Evolutionary conservation across 192 early-diverging fungal species (phyloP).

Genomic region (Gryganskiella cystojenkinii): DNA sequence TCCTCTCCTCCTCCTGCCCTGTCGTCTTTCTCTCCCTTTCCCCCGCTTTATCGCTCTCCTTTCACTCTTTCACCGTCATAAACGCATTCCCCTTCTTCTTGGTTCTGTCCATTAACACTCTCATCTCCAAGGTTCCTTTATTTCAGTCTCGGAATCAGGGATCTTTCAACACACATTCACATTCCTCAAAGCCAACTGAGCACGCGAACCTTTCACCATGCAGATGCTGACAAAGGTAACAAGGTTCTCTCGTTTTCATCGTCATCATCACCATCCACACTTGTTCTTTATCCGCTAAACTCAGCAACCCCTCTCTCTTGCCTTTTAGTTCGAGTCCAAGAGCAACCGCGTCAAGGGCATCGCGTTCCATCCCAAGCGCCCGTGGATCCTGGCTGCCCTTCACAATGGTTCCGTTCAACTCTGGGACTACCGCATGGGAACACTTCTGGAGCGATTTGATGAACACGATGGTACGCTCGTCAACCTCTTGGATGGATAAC

Average conservation of each 20-base stretch:
- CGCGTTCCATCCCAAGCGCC: constrained; percentile 96
- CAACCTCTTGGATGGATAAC: background rate
- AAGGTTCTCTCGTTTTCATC: no score
- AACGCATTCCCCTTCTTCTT: background rate
- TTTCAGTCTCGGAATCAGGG: no score
- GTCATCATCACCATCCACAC: background rate
- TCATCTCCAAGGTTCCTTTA: no score
- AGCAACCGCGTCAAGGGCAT: constrained; percentile 97
- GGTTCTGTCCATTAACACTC: background rate
- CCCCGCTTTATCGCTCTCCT: background rate
- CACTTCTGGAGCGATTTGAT: constrained; percentile 96
- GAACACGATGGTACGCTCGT: constrained; percentile 93
- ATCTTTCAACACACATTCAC: no score
- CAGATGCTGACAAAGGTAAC: constrained; percentile 85
- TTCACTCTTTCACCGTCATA: background rate
- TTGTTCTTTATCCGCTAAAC: no score
- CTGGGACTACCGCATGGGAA: constrained; percentile 99
- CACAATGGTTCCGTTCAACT: constrained; percentile 98
- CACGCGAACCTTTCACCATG: constrained; percentile 54
- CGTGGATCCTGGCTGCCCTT: constrained; percentile 97
- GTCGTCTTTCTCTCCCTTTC: background rate
- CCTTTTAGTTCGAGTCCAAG: constrained; percentile 95
- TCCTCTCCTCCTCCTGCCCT: no score
- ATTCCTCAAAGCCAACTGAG: no score
- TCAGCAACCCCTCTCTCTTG: background rate